Evolutionary conservation across 129 eudicot species (phyloP).

Genomic region (Artemisia tridentata): DNA sequence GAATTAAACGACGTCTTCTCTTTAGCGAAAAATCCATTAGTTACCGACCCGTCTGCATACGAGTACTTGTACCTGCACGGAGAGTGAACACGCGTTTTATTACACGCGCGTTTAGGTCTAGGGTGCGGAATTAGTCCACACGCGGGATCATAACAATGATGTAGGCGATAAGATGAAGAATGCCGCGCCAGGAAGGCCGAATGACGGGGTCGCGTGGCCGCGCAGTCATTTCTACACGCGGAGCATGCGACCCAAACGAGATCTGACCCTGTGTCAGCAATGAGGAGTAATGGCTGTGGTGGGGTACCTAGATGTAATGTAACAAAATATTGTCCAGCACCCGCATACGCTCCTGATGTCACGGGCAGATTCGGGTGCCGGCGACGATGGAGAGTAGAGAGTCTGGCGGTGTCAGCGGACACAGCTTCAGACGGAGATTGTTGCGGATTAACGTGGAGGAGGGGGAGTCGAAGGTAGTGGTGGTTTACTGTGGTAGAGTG

Average conservation of each 20-base stretch:
- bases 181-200: constrained; percentile 61
- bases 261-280: constrained; percentile 77
- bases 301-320: constrained; percentile 68
- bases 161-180: constrained; percentile 49
- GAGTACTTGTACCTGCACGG: constrained; percentile 68
- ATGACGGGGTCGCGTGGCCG: constrained; percentile 33
- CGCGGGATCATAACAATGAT: constrained; percentile 53
- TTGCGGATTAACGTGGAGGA: constrained; percentile 44
- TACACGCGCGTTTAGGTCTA: constrained; percentile 33
- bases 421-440: constrained; percentile 46
- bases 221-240: constrained; percentile 49
- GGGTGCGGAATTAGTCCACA: constrained; percentile 70
- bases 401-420: constrained; percentile 54
- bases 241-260: constrained; percentile 81
- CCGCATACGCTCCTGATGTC: constrained; percentile 66
- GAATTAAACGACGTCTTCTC: constrained; percentile 67
- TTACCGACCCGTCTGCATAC: constrained; percentile 68
- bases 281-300: constrained; percentile 58
- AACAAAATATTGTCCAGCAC: constrained; percentile 74
- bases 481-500: constrained; percentile 28
- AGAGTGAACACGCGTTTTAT: constrained; percentile 54
- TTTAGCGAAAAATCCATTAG: constrained; percentile 49
- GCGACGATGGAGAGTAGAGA: constrained; percentile 40
- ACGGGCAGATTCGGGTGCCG: constrained; percentile 55
- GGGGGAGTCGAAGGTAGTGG: constrained; percentile 50